These are phyloP conservation scores for Madurella mycetomatis DNA, from an alignment of 2,329 filamentous ascomycete species.

Conservation along the genomic window DNA sequence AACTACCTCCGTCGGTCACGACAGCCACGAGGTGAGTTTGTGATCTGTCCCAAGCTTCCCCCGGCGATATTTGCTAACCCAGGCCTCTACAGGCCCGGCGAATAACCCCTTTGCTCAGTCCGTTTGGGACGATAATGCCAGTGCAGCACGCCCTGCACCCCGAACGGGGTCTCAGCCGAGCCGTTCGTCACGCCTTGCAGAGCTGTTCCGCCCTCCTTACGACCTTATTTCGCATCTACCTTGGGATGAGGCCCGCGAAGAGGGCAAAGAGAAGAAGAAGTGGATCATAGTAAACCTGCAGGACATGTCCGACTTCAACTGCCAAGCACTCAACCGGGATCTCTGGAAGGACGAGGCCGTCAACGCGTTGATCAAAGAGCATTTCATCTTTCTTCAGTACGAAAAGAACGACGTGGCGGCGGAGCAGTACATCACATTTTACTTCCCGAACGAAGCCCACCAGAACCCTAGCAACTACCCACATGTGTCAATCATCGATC, in stretches of 20 bases:
- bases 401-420: conserved; percentile 77
- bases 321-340: conserved; percentile 88
- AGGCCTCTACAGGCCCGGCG: conserved; percentile 2
- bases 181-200: conserved; percentile 75
- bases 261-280: conserved; percentile 83
- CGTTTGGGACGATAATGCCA: conserved; percentile 34
- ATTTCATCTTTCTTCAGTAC: conserved; percentile 95
- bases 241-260: conserved; percentile 80
- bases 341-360: conserved; percentile 88
- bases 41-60: not conserved
- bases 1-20: conserved; percentile 57
- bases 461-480: conserved; percentile 89
- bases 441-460: conserved; percentile 66
- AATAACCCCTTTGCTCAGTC: conserved; percentile 39
- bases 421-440: conserved; percentile 81
- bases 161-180: conserved; percentile 51
- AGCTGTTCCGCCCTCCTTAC: conserved; percentile 89
- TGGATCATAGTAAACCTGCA: conserved; percentile 97
- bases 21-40: conserved; percentile 14
- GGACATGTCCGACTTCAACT: conserved; percentile 88
- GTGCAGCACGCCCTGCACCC: conserved; percentile 19
- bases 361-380: conserved; percentile 75
- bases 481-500: conserved; percentile 93
- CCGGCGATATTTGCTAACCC: conserved; percentile 1
- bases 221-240: conserved; percentile 75